These are phyloP conservation scores for Emericellopsis atlantica DNA, from an alignment of 2,329 filamentous ascomycete species.

Conservation along the genomic window DNA sequence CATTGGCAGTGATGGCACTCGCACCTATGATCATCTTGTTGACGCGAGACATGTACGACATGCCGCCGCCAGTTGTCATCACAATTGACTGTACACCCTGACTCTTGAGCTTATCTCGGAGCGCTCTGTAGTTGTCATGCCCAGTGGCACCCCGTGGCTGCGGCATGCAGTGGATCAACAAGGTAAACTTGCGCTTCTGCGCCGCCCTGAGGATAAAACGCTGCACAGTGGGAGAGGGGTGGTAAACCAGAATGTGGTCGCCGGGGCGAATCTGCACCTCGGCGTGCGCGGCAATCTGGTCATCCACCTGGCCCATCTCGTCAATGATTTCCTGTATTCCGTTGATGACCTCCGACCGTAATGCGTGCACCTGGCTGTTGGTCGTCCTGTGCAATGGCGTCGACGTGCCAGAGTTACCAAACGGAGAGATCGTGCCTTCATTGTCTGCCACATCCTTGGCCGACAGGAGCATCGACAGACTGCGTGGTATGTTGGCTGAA, in stretches of 20 bases:
- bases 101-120: constrained; percentile 67
- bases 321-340: constrained; percentile 53
- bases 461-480: constrained; percentile 76
- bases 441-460: constrained; percentile 43
- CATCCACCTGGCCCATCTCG: constrained; percentile 83
- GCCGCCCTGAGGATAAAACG: constrained; percentile 82
- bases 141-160: constrained; percentile 11
- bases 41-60: constrained; percentile 88
- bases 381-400: constrained; percentile 28
- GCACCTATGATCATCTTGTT: constrained; percentile 92
- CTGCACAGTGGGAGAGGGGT: constrained; percentile 76
- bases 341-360: constrained; percentile 66
- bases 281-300: constrained; percentile 80
- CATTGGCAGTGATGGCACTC: constrained; percentile 77
- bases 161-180: constrained; percentile 65
- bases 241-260: constrained; percentile 83
- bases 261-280: constrained; percentile 89
- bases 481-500: constrained; percentile 56
- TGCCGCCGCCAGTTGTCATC: constrained; percentile 73
- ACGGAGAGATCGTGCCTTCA: constrained; percentile 29
- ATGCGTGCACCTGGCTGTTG: constrained; percentile 45
- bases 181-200: constrained; percentile 80
- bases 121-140: constrained; percentile 32
- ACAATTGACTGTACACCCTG: constrained; percentile 68
- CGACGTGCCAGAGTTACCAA: constrained; percentile 33